These are phyloP conservation scores for Cupressus sempervirens DNA, from an alignment of 75 land plant genomes.

Conservation along the genomic window DNA sequence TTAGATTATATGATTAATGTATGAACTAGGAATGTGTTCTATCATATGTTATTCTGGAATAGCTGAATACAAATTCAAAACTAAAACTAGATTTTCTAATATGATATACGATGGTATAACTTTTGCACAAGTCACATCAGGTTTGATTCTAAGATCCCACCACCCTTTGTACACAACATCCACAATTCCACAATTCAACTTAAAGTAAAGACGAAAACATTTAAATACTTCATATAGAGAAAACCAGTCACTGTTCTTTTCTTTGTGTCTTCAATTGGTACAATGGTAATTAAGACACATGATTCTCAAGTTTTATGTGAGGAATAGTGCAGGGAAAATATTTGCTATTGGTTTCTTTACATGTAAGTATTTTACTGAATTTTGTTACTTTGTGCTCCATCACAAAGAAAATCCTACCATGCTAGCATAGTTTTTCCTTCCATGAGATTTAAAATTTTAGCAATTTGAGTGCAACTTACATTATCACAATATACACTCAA, in stretches of 20 bases:
- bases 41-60: too few species aligned
- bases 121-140: too few species aligned
- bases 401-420: background rate
- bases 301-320: background rate
- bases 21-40: too few species aligned
- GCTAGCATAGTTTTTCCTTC: conserved; percentile 2
- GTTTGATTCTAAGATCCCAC: background rate
- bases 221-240: background rate
- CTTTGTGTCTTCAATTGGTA: background rate
- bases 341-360: background rate
- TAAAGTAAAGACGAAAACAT: background rate
- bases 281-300: too few species aligned
- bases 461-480: background rate
- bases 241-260: background rate
- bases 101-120: too few species aligned
- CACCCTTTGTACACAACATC: background rate
- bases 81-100: too few species aligned
- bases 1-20: too few species aligned
- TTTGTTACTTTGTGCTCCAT: background rate
- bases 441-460: background rate
- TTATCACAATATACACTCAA: background rate
- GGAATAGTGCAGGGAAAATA: background rate
- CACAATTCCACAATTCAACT: background rate
- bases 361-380: background rate
- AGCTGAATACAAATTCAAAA: too few species aligned